These are phyloP conservation scores for Ordospora colligata DNA, from an alignment of 371 early-diverging fungal genomes.

Conservation along the genomic window DNA sequence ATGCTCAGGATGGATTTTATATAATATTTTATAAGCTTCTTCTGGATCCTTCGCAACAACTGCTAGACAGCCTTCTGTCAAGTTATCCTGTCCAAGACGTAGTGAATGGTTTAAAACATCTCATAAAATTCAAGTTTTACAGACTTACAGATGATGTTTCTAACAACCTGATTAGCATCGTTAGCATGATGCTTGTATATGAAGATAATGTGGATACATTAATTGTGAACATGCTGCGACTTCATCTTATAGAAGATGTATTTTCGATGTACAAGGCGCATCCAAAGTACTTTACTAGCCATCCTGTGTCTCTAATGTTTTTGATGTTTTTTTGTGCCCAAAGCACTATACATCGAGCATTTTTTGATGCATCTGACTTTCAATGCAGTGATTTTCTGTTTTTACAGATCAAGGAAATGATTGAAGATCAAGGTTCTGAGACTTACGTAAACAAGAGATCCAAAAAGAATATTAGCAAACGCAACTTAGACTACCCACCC, in stretches of 20 bases:
- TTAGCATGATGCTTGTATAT: slow-evolving; percentile 10
- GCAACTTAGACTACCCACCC: not conserved
- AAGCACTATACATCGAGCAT: not conserved
- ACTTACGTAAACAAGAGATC: not conserved
- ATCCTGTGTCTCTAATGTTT: not conserved
- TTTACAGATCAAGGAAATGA: not conserved
- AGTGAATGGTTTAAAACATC: slow-evolving; percentile 10
- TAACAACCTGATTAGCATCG: slow-evolving; percentile 3
- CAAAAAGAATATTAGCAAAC: not conserved
- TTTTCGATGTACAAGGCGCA: slow-evolving; percentile 14
- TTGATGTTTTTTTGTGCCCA: slow-evolving; percentile 7
- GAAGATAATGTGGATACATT: slow-evolving; percentile 14
- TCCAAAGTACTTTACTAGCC: slow-evolving; percentile 7
- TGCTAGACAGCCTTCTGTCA: slow-evolving; percentile 5
- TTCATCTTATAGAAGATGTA: not conserved
- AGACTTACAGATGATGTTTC: not conserved
- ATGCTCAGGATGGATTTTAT: not conserved
- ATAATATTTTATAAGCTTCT: not conserved
- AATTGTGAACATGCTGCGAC: slow-evolving; percentile 25
- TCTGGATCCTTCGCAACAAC: not conserved
- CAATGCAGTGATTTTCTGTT: not conserved
- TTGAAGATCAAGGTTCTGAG: not conserved
- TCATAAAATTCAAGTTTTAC: slow-evolving; percentile 30
- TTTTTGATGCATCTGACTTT: not conserved
- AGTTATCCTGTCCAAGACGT: slow-evolving; percentile 1